Evolutionary conservation across 2,329 filamentous ascomycete species (phyloP).

Genomic region (Ascomycota sp.): DNA sequence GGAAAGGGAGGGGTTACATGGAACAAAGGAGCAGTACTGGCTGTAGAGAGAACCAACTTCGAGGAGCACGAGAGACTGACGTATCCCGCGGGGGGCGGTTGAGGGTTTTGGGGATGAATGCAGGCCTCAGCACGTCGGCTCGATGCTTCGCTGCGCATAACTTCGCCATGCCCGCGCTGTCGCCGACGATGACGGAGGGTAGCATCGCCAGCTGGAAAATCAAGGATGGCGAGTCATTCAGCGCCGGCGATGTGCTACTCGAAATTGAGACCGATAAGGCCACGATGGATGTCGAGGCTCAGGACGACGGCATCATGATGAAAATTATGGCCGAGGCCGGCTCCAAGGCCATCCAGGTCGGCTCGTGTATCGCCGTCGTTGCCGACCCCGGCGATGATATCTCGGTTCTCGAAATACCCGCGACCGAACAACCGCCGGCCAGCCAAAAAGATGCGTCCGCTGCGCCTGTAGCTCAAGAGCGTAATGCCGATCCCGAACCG

Average conservation of each 20-base stretch:
- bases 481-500: constrained; percentile 25
- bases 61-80: no score
- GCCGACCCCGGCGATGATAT: constrained; percentile 67
- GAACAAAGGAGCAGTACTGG: no score
- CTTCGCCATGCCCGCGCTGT: constrained; percentile 78
- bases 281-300: constrained; percentile 83
- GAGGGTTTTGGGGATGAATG: neutral
- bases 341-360: constrained; percentile 55
- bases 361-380: constrained; percentile 58
- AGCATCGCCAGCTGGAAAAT: constrained; percentile 71
- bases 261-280: constrained; percentile 92
- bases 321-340: constrained; percentile 60
- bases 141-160: constrained; percentile 53
- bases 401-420: constrained; percentile 47
- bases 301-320: constrained; percentile 67
- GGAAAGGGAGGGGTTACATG: no score
- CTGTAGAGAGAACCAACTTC: neutral
- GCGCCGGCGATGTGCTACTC: constrained; percentile 64
- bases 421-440: constrained; percentile 29
- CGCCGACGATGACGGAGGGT: constrained; percentile 83
- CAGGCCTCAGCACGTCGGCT: constrained; percentile 42
- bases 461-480: no score
- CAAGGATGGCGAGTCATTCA: constrained; percentile 67
- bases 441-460: constrained; percentile 14
- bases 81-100: neutral